Conservation (phyloP, 768 basidiomycete genomes). For the Crucibulum laeve region DNA sequence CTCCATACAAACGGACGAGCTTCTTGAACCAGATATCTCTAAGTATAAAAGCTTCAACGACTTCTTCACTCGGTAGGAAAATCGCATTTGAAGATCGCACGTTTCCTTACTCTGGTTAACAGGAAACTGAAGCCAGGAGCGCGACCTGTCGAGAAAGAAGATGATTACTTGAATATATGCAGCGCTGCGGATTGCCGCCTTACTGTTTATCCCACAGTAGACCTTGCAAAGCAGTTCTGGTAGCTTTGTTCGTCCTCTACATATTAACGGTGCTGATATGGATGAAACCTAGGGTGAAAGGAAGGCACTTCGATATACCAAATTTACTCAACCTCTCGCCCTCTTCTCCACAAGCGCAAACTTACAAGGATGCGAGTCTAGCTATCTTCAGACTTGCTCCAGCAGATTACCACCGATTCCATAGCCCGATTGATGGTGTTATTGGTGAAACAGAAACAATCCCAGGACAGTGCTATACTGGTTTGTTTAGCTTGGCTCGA, state of each 20-base stretch:
- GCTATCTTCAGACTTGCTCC: conserved; percentile 78
- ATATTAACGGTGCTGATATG: not conserved
- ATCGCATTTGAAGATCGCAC: not conserved
- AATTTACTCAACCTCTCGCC: conserved; percentile 46
- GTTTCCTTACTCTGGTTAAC: not conserved
- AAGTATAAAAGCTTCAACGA: conserved; percentile 72
- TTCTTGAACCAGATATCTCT: conserved; percentile 56
- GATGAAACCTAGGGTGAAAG: conserved; percentile 52
- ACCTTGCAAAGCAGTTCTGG: conserved; percentile 68
- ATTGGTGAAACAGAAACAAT: conserved; percentile 41
- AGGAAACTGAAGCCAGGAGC: conserved; percentile 55
- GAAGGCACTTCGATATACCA: conserved; percentile 63
- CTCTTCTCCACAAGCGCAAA: conserved; percentile 32
- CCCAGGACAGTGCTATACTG: conserved; percentile 59
- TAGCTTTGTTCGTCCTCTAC: conserved; percentile 15
- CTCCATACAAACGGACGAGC: conserved; percentile 49
- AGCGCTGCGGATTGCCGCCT: conserved; percentile 73
- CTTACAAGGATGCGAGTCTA: conserved; percentile 43
- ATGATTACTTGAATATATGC: conserved; percentile 49
- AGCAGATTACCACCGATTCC: conserved; percentile 80
- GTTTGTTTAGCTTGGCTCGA: conserved; percentile 19
- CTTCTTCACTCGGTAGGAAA: conserved; percentile 58
- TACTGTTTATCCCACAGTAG: conserved; percentile 59
- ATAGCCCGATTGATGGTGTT: conserved; percentile 59
- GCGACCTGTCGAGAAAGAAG: conserved; percentile 54